Evolutionary conservation across 306 rosid species (phyloP), one percentile per base, ranked within the genome.

Genomic region (Oxytropis ochrocephala): DNA sequence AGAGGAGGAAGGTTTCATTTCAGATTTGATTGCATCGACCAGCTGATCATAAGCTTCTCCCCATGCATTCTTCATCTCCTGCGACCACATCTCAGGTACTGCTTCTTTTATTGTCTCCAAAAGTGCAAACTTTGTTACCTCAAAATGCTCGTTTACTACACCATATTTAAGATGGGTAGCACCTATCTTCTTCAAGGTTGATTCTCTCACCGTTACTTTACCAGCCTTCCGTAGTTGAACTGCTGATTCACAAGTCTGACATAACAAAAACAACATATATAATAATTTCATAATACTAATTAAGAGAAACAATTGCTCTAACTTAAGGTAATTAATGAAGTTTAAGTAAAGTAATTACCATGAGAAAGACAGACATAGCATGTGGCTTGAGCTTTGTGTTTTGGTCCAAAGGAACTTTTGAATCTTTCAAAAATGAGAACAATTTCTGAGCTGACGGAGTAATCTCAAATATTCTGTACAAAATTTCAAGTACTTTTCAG

Each of bases 361-460:
- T 80, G 9, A 86, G 73, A 78, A 90, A 90, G 83, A 93, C 97
- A 63, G 78, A 46, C 59, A 66, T 74, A 58, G 97, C 96, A 78
- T 93, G 97, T 5, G 90, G 39, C 78, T 90, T 90, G 74, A 93
- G 93, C 89, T 93, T 93, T 4, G 91, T 86, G 60, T 90, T 93
- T 71, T 87, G 83, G 68, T 88, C 97, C 76, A 84, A 69, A 58
- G 98, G 97, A 70, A 89, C 79, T 2, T 81, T 73, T 2, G 98
- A 73, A 52, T 92, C 95, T 84, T 70, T 85, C 84, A 92, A 58
- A 76, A 81, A 92, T 2, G 96, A 70, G 82, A 92, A 89, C 66
- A 92, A 2, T 53, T 85, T 86, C 81, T 86, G 81, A 30, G 91
- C 93, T 3, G 96, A 80, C 6, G 96, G 96, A 12, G 98, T 96